Base-by-base conservation (phyloP, 148 eudicot genomes). In the Selenicereus undatus region DNA sequence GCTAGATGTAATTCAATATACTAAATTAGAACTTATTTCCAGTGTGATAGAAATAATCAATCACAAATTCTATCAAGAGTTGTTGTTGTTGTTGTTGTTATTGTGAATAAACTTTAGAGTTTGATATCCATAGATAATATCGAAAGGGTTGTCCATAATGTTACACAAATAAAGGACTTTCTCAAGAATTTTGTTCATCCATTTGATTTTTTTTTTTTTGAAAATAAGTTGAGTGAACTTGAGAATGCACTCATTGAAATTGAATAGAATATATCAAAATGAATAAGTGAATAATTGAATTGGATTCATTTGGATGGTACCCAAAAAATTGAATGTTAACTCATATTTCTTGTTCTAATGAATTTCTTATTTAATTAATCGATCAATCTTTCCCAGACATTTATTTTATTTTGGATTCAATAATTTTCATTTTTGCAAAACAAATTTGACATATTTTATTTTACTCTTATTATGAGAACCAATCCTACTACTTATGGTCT, bases 381-480 rank as follows among this genome's bases (percentile, higher is more conserved):
- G 39, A 29, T 68, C 71, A 68, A 27, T 30, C 26, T 11, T 0
- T 26, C 29, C 29, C 71, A 12, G 71, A 68, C 36, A 68, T 29
- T 68, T 66, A 52, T 52, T 52, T 52, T 12, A 8, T 66, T 66
- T 66, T 66, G 30, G 35, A 66, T 66, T 66, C 30, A 35, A 66
- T 24, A 66, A 66, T 66, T 66, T 66, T 66, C 35, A 66, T 66
- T 66, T 66, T 66, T 35, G 35, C 35, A 66, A 66, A 66, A 26
- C n/a, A 66, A 32, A 0, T n/a, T 66, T 8, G 71, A 66, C 71
- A 66, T 66, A 66, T 24, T 24, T 24, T 2, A 66, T 35, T 66
- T 66, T 26, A 66, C 71, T 66, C 26, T 66, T 66, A n/a, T 66
- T 66, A 66, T 66, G 71, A 66, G 35, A n/a, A 26, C n/a, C 70